Conservation (phyloP, 2,329 filamentous ascomycete species). For the Lasiodiplodia gonubiensis region DNA sequence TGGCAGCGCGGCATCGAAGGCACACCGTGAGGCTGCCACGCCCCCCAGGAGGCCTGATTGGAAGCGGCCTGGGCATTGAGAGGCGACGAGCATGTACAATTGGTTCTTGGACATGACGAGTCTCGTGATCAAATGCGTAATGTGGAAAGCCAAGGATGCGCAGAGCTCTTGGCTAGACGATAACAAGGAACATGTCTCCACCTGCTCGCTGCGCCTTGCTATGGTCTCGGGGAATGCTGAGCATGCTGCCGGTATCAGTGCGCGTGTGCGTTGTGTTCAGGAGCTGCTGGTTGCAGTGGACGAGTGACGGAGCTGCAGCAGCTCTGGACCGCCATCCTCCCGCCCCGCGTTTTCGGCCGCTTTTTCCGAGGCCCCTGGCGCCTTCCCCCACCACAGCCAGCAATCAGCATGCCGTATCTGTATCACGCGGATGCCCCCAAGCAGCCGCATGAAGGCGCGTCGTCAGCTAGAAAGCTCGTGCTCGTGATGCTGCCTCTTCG, state of each 20-base stretch:
- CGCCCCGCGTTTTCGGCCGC: constrained; percentile 23
- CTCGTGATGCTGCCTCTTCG: background rate
- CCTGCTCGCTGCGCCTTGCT: constrained; percentile 7
- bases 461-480: background rate
- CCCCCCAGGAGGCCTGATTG: background rate
- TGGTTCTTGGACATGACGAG: background rate
- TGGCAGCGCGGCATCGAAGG: background rate
- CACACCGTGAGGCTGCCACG: constrained; percentile 6
- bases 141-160: constrained; percentile 21
- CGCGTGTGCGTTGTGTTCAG: background rate
- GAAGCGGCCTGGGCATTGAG: background rate
- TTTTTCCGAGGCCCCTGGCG: constrained; percentile 11
- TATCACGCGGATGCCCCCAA: background rate
- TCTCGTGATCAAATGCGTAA: constrained; percentile 24
- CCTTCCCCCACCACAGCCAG: constrained; percentile 10
- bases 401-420: background rate
- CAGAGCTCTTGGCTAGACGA: constrained; percentile 24
- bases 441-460: background rate
- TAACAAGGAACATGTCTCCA: constrained; percentile 26
- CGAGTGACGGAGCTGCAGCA: background rate
- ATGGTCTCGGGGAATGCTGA: background rate
- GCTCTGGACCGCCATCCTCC: background rate
- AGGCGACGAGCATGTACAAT: background rate
- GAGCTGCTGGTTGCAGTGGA: background rate
- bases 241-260: background rate